Evolutionary conservation across 495 filamentous ascomycete genomes (phyloP).

Genomic region (Thermothielavioides terrestris): DNA sequence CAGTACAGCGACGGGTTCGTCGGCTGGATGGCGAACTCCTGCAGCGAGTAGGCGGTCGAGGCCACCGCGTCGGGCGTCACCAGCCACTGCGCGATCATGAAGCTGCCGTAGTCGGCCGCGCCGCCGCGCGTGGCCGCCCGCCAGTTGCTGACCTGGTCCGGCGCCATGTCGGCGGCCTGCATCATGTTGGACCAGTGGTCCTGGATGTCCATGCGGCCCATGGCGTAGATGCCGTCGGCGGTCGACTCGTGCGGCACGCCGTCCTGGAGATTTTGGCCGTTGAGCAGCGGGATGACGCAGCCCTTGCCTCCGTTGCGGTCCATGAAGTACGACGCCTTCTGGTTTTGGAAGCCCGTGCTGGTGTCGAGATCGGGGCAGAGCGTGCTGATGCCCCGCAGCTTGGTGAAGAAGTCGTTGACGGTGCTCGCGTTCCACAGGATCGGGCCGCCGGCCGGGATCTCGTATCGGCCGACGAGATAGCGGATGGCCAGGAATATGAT

Average conservation of each 20-base stretch:
- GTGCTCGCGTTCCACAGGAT: constrained; percentile 11
- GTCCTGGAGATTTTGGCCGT: constrained; percentile 7
- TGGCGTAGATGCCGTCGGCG: constrained; percentile 16
- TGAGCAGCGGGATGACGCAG: constrained; percentile 17
- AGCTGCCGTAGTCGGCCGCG: constrained; percentile 1
- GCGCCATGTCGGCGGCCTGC: constrained; percentile 10
- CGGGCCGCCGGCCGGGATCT: constrained; percentile 14
- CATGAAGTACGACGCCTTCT: constrained; percentile 14
- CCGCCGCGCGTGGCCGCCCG: constrained; percentile 7
- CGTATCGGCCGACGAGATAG: constrained; percentile 19
- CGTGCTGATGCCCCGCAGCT: constrained; percentile 14
- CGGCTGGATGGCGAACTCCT: constrained; percentile 15
- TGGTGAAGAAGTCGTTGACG: constrained; percentile 15
- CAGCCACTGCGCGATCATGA: constrained; percentile 20
- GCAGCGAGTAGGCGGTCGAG: constrained; percentile 7
- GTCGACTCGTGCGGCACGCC: constrained; percentile 8
- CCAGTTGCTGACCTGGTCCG: constrained; percentile 12
- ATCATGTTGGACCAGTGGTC: constrained; percentile 18
- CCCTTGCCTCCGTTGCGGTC: constrained; percentile 17
- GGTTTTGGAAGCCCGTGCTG: constrained; percentile 14
- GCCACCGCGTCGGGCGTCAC: constrained; percentile 14
- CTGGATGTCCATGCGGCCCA: background rate
- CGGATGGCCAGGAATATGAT: constrained; percentile 25
- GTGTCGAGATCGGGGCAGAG: constrained; percentile 17
- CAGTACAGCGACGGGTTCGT: constrained; percentile 22